A percentile compares a stretch with the other conserved stretches of the same genome.
Conservation (phyloP, 208 protist genomes). For the Balamuthia mandrillaris region DNA sequence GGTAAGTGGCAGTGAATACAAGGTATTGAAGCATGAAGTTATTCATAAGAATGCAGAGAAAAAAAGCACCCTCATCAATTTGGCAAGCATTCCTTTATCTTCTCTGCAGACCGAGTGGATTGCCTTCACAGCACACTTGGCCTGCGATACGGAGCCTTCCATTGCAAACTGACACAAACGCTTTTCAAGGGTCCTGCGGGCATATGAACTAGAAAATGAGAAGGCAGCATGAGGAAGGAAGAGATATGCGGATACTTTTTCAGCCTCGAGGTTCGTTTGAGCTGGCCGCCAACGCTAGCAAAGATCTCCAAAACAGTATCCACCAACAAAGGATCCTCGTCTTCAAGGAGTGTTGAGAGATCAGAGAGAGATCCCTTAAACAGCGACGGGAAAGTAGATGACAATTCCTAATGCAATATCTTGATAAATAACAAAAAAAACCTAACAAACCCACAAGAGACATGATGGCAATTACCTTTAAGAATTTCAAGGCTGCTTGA, state of each 20-base stretch:
- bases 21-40: no score
- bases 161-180: not conserved
- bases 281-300: not conserved
- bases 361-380: not conserved
- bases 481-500: no score
- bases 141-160: not conserved
- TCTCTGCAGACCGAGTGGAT: not conserved
- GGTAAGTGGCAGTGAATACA: no score
- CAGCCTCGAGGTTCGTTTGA: no score
- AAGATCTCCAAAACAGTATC: not conserved
- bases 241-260: no score
- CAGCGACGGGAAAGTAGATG: not conserved
- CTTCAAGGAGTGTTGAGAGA: not conserved
- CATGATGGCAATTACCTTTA: no score
- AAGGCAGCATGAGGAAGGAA: no score
- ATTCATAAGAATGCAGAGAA: no score
- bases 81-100: not conserved
- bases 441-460: no score
- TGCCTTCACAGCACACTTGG: constrained; percentile 3
- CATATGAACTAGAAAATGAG: constrained; percentile 5
- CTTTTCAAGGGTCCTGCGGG: not conserved
- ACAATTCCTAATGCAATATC: no score
- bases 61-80: not conserved
- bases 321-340: not conserved
- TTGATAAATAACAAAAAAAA: no score